Evolutionary conservation across 257 asterid species (phyloP).

Genomic region (Przewalskia tangutica): DNA sequence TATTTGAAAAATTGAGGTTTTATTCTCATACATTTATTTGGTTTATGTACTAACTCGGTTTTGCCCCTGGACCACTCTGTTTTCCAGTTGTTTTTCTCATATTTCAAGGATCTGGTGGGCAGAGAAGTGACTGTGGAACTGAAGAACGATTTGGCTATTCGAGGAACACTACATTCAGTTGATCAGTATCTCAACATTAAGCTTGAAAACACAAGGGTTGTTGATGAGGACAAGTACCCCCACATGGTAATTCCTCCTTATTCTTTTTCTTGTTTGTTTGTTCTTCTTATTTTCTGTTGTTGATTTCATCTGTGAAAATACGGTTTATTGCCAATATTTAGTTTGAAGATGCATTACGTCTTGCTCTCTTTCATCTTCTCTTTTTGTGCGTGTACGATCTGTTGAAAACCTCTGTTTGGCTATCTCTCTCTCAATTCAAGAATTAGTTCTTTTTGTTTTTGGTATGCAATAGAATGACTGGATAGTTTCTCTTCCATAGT

Average conservation of each 20-base stretch:
- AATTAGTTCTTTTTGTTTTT: background rate
- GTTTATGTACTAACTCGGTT: background rate
- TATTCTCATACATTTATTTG: background rate
- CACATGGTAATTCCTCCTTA: constrained; percentile 53
- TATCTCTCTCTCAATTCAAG: background rate
- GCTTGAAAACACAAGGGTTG: constrained; percentile 89
- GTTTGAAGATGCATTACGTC: background rate
- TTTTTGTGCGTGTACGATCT: background rate
- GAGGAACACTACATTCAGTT: constrained; percentile 90
- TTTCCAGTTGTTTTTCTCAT: constrained; percentile 92
- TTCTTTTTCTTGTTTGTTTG: background rate
- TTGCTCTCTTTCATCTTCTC: background rate
- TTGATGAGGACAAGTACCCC: constrained; percentile 91
- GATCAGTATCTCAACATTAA: constrained; percentile 95
- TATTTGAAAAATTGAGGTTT: background rate
- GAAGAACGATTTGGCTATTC: constrained; percentile 90
- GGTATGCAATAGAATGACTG: background rate
- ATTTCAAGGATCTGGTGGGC: constrained; percentile 96
- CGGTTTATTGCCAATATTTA: background rate
- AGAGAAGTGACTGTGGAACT: constrained; percentile 94
- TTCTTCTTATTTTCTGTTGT: background rate
- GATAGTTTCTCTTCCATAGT: background rate
- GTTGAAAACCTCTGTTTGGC: background rate
- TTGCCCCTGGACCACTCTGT: background rate
- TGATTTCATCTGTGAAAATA: background rate